Evolutionary conservation across 2,329 filamentous ascomycete species (phyloP).

Genomic region (Fusarium metavorans): DNA sequence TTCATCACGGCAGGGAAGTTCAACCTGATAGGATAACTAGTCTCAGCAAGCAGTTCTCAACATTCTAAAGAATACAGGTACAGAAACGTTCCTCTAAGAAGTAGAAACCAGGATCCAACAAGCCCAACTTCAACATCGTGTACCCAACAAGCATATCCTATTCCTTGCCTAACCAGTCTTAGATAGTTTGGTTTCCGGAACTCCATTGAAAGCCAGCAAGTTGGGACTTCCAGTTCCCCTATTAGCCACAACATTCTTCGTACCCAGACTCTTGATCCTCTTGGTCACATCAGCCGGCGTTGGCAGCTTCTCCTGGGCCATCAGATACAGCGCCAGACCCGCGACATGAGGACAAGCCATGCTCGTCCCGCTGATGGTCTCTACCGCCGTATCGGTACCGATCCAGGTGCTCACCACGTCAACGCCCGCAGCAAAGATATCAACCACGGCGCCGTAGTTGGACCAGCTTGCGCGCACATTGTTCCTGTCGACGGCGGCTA

Average conservation of each 20-base stretch:
- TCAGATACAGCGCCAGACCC: slow-evolving; percentile 69
- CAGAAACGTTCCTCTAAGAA: background rate
- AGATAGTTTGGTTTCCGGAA: background rate
- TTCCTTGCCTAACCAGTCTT: background rate
- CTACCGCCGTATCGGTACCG: slow-evolving; percentile 54
- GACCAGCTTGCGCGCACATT: slow-evolving; percentile 59
- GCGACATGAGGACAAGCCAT: slow-evolving; percentile 73
- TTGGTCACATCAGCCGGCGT: slow-evolving; percentile 57
- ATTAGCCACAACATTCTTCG: slow-evolving; percentile 52
- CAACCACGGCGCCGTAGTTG: slow-evolving; percentile 62
- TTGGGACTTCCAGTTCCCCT: slow-evolving; percentile 55
- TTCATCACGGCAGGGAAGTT: background rate
- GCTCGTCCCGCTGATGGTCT: slow-evolving; percentile 67
- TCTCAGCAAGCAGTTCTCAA: background rate
- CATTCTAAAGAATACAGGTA: background rate
- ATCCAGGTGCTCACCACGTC: slow-evolving; percentile 61
- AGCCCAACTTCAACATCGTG: background rate
- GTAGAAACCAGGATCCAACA: background rate
- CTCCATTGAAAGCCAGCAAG: slow-evolving; percentile 62
- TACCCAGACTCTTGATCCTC: slow-evolving; percentile 57
- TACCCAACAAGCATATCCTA: background rate
- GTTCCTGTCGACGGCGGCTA: slow-evolving; percentile 60
- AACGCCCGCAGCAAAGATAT: slow-evolving; percentile 65
- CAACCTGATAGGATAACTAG: background rate
- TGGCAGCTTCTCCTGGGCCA: slow-evolving; percentile 45